phyloP scores from a whole-genome alignment of 108 stramenopile genomes.

The Discostella stelligeroides region DNA sequence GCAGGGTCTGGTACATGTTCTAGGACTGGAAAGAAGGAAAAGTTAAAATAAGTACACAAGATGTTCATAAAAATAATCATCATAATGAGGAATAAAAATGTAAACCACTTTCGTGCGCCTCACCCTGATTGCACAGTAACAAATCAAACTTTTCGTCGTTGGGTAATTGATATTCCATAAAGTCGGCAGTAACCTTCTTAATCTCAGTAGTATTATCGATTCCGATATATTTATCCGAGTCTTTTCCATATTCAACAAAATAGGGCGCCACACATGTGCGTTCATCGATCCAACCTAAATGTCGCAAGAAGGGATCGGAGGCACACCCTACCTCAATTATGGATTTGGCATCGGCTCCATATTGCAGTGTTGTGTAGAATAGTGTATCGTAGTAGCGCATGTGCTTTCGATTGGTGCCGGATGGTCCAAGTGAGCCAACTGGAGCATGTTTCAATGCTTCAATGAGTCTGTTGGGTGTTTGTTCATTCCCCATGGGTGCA shows the following conservation, averaged over 20 bases:
- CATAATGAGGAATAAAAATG: no score
- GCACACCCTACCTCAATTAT: constrained; percentile 40
- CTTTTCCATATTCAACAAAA: constrained; percentile 33
- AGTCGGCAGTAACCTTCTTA: constrained; percentile 30
- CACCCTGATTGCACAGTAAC: constrained; percentile 34
- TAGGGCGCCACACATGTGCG: constrained; percentile 41
- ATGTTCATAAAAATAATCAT: no score
- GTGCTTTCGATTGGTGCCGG: not conserved
- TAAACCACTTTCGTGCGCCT: no score
- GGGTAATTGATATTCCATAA: constrained; percentile 37
- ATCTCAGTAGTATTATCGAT: constrained; percentile 9
- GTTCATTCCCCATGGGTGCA: no score
- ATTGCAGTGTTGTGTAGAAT: constrained; percentile 33
- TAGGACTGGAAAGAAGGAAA: no score
- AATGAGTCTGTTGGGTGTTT: constrained; percentile 2
- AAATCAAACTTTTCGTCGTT: constrained; percentile 33
- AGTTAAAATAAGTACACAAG: no score
- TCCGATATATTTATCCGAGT: not conserved
- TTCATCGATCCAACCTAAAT: constrained; percentile 31
- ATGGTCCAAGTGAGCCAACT: constrained; percentile 24
- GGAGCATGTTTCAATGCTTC: constrained; percentile 20
- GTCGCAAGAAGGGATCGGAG: constrained; percentile 28
- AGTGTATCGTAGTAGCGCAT: constrained; percentile 34
- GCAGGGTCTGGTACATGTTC: constrained; percentile 38
- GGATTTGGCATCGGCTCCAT: constrained; percentile 20